phyloP scores from a whole-genome alignment of 306 rosid species.

The Fragaria ananassa region DNA sequence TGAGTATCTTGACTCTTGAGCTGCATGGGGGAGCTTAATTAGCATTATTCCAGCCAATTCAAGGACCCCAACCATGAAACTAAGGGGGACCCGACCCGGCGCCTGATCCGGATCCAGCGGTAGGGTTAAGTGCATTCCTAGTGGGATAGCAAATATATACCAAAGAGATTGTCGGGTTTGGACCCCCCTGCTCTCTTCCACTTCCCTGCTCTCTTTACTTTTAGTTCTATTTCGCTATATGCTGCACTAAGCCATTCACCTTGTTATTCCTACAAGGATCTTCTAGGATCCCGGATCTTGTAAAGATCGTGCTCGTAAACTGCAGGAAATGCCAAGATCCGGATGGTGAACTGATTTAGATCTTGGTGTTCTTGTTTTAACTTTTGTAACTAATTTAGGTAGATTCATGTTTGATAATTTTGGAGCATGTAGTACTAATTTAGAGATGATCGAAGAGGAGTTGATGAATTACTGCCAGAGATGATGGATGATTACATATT shows the following conservation, averaged over 20 bases:
- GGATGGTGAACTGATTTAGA: neutral
- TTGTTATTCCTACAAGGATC: neutral
- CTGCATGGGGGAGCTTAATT: neutral
- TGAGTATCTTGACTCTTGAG: neutral
- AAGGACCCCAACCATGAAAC: conserved; percentile 14
- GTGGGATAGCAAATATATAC: conserved; percentile 16
- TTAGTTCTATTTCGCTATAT: neutral
- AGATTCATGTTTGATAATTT: too few relatives aligned
- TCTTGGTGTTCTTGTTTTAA: neutral
- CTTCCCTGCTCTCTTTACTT: neutral
- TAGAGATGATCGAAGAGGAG: too few relatives aligned
- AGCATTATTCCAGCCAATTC: neutral
- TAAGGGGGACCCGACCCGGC: conserved; percentile 5
- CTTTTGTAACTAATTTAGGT: too few relatives aligned
- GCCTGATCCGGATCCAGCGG: conserved; percentile 27
- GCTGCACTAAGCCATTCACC: neutral
- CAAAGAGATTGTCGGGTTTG: neutral
- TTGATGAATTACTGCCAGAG: too few relatives aligned
- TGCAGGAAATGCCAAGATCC: neutral
- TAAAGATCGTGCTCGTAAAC: neutral
- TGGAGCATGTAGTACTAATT: too few relatives aligned
- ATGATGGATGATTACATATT: too few relatives aligned
- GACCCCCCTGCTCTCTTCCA: neutral
- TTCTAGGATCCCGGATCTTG: neutral
- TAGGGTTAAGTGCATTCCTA: conserved; percentile 1